Evolutionary conservation across 371 early-diverging fungal genomes (phyloP).

Genomic region (Capillidium rhysosporum): DNA sequence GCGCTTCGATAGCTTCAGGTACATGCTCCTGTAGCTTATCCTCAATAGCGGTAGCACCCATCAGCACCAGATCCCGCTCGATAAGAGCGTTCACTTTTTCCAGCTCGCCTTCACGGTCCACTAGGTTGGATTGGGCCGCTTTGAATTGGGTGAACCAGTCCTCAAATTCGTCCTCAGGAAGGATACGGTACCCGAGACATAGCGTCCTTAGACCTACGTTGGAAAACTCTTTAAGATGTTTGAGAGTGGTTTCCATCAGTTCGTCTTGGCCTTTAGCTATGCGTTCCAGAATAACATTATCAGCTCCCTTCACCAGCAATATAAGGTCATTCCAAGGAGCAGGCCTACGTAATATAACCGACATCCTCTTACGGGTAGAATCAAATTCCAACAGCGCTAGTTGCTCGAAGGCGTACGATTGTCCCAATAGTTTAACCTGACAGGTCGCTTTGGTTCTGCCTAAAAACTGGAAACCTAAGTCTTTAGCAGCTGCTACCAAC

Average conservation of each 20-base stretch:
- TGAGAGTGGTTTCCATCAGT: slow-evolving; percentile 25
- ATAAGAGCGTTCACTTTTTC: slow-evolving; percentile 51
- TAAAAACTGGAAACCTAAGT: slow-evolving; percentile 71
- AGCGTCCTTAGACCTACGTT: slow-evolving; percentile 74
- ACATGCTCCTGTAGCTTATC: slow-evolving; percentile 95
- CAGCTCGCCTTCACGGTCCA: slow-evolving; percentile 49
- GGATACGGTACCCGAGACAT: slow-evolving; percentile 49
- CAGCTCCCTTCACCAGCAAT: slow-evolving; percentile 91
- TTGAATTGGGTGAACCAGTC: slow-evolving; percentile 43
- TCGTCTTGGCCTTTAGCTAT: slow-evolving; percentile 24
- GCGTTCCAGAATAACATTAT: slow-evolving; percentile 72
- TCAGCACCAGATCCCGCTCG: slow-evolving; percentile 53
- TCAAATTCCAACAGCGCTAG: slow-evolving; percentile 77
- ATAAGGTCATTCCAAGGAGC: slow-evolving; percentile 56
- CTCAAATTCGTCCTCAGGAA: slow-evolving; percentile 43
- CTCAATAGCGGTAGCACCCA: slow-evolving; percentile 96
- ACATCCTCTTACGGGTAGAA: slow-evolving; percentile 88
- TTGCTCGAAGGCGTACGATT: slow-evolving; percentile 37
- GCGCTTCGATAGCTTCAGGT: slow-evolving; percentile 67
- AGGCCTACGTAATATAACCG: slow-evolving; percentile 63
- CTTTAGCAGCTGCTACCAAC: slow-evolving; percentile 62
- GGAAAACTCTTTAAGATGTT: slow-evolving; percentile 51
- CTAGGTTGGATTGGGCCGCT: slow-evolving; percentile 44
- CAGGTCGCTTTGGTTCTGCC: slow-evolving; percentile 23
- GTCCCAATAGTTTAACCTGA: slow-evolving; percentile 44